Base-by-base conservation (phyloP, 768 basidiomycete genomes). In the Suillus clintonianus region DNA sequence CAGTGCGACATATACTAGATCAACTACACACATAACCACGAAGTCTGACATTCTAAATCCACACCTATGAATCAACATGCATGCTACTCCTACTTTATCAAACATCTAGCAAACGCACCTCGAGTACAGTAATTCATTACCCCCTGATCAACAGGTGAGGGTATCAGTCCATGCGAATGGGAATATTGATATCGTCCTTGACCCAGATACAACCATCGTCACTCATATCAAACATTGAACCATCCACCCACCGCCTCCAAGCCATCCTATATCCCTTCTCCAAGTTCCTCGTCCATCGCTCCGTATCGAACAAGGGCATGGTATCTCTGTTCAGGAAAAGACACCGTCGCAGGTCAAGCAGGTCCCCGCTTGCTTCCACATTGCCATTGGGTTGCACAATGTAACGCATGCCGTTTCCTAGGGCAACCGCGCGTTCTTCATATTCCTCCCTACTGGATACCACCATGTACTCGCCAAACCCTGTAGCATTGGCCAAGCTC, bases 241-340 rank as follows among this genome's bases (percentile, higher is more conserved):
- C 81, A 41, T 78, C 76, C 14, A 81, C 82, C 82, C 82, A 85
- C 27, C 83, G 78, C 59, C 74, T 69, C 83, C 83, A 85, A 0
- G 81, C 81, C 22, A 74, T 76, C 37, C 65, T 34, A 27, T 78
- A 75, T 1, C 79, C 83, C 65, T 80, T 80, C 71, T 85, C 84
- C 53, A 84, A 65, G 60, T 85, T 83, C 60, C 69, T 68, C 19
- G 79, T 80, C 83, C 83, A 85, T 37, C 81, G 71, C 55, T 39
- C 57, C 2, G 84, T 85, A 61, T 85, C 84, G 63, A 85, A 85
- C 51, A 85, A 67, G 0, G 84, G 81, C 67, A 78, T 78, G 5
- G 64, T 65, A 41, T 81, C 80, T 5, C 84, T 71, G 48, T 72
- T 69, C 15, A 82, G 64, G 70, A 80, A 84, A 17, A 85, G 71